Base-by-base conservation (phyloP, 2,329 filamentous ascomycete genomes). In the Colletotrichum tropicicola region DNA sequence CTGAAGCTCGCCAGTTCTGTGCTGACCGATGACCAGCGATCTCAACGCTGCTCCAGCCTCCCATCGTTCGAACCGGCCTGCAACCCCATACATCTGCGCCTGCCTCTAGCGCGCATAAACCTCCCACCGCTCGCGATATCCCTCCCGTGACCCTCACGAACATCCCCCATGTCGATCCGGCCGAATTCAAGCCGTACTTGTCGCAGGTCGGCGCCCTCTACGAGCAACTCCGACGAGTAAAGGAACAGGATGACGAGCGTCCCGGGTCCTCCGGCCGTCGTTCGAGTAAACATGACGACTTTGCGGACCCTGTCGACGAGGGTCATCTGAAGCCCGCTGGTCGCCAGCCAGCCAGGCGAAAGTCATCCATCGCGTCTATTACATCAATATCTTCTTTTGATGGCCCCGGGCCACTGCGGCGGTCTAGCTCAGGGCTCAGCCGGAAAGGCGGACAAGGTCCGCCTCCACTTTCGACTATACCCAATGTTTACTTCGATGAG, bases 91-190 rank as follows among this genome's bases (percentile, higher is more conserved):
- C 91, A 1, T 84, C 90, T 2, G 89, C 91, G 3, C 87, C 92
- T 2, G 77, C 81, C 8, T 88, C 88, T n/a, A 91, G 88, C 71
- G 83, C 90, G 13, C 92, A 96, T 73, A 95, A 91, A 70, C 90
- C 92, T 13, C 95, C 95, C 0, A 97, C 93, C 1, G 85, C 92
- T 17, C 89, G 89, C 76, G 95, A 99, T 74, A 99, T 99, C 37
- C 95, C 95, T 1, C 95, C 95, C 0, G 96, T 99, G 0, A 90
- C 93, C 1, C 83, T 99, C 65, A 94, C 94, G 7, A 97, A 97
- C 71, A 92, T 98, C 47, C 87, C 90, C 10, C 92, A 92, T 71
- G 85, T 98, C 70, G 92, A 97, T 39, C 79, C 88, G 0, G 87
- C 91, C 67, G 91, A 92, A 60, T 99, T 99, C 76, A 89, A 89